A percentile compares a stretch with the other conserved stretches of the same genome.
Conservation (phyloP, 1,284 basidiomycete genomes). For the Pterulicium gracile region DNA sequence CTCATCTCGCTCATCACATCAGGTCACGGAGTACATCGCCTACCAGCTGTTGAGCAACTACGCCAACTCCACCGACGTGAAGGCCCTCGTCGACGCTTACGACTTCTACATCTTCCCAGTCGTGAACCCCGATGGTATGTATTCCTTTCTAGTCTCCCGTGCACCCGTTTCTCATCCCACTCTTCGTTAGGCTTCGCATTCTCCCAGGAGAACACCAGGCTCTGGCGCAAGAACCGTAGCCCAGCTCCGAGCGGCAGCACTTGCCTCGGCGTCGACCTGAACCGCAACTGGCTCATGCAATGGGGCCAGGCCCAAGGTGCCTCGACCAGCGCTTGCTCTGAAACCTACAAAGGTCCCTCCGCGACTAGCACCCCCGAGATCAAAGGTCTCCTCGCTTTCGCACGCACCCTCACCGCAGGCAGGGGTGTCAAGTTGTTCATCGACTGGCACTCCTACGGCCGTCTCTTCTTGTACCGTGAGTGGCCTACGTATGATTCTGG, state of each 20-base stretch:
- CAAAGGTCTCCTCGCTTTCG: not conserved
- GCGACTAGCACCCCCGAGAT: not conserved
- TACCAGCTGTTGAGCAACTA: not conserved
- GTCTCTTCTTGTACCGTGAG: not conserved
- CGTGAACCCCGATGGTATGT: not conserved
- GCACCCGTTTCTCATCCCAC: not conserved
- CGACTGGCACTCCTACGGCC: not conserved
- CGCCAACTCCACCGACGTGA: no score
- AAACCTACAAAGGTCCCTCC: not conserved
- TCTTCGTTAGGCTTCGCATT: not conserved
- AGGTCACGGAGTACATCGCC: not conserved
- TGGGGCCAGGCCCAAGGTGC: not conserved
- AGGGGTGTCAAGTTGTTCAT: not conserved
- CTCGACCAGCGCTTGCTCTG: not conserved
- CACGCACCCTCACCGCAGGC: not conserved
- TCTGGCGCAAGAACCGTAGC: not conserved
- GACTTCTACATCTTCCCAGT: not conserved
- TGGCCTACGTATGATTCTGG: not conserved
- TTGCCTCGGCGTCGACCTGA: not conserved
- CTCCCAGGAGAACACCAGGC: not conserved
- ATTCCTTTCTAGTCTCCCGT: not conserved
- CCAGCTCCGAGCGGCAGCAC: not conserved
- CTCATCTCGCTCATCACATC: not conserved
- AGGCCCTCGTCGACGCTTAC: no score
- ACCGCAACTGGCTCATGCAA: not conserved